A percentile compares a stretch with the other conserved stretches of the same genome.
Evolutionary conservation across 2,329 filamentous ascomycete species (phyloP).

Genomic region (Beauveria sp.): DNA sequence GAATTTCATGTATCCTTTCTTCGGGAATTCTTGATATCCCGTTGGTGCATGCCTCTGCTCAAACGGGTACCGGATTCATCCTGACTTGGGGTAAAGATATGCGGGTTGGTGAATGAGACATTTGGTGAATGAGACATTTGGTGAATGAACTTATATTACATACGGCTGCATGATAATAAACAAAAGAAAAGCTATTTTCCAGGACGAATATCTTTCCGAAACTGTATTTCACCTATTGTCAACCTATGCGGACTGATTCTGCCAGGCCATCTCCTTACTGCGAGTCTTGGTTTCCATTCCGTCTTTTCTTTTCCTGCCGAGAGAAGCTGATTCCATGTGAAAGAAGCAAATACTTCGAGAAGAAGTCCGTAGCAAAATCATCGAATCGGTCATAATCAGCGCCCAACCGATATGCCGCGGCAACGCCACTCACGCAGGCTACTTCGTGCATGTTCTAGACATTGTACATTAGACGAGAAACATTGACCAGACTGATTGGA

Average conservation of each 20-base stretch:
- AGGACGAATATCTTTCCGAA: neutral
- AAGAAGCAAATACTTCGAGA: conserved; percentile 38
- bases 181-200: neutral
- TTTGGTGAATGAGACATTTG: neutral
- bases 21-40: neutral
- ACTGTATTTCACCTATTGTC: neutral
- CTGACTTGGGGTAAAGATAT: neutral
- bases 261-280: neutral
- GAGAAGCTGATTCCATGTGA: conserved; percentile 36
- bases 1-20: neutral
- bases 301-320: conserved; percentile 24
- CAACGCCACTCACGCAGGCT: conserved; percentile 62
- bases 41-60: neutral
- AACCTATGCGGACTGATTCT: neutral
- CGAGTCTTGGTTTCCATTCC: neutral
- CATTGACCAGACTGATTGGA: neutral
- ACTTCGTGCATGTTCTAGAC: conserved; percentile 58
- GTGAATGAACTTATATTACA: neutral
- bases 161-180: neutral
- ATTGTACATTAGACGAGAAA: neutral
- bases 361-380: conserved; percentile 40
- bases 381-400: conserved; percentile 57
- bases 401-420: conserved; percentile 61
- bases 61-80: neutral
- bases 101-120: neutral